phyloP scores from a whole-genome alignment of 2,329 filamentous ascomycete species.

The Claviceps pazoutovae region DNA sequence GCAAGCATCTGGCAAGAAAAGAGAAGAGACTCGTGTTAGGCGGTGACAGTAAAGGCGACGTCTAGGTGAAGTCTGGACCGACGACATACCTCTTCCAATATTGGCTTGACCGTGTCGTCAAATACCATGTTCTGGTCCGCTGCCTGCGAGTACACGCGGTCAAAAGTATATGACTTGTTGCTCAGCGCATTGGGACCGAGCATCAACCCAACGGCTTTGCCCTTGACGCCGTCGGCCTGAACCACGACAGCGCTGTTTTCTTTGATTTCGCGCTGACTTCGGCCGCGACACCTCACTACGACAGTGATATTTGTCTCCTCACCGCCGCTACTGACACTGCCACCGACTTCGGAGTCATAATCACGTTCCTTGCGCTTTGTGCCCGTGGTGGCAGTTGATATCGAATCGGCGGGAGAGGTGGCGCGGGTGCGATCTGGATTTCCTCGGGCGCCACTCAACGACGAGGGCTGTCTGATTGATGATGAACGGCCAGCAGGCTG shows the following conservation, averaged over 20 bases:
- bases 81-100: constrained; percentile 67
- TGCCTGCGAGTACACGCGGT: constrained; percentile 90
- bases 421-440: constrained; percentile 5
- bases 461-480: constrained; percentile 2
- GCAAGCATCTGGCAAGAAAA: constrained; percentile 55
- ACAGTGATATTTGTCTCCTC: constrained; percentile 97
- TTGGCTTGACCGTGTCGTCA: constrained; percentile 87
- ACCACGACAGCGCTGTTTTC: constrained; percentile 95
- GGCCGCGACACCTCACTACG: constrained; percentile 83
- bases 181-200: constrained; percentile 88
- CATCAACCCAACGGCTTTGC: constrained; percentile 68
- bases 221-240: constrained; percentile 74
- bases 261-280: constrained; percentile 80
- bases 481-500: constrained; percentile 3
- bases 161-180: constrained; percentile 94
- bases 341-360: constrained; percentile 46
- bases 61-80: neutral
- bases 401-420: constrained; percentile 50
- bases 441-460: constrained; percentile 1
- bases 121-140: constrained; percentile 91
- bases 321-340: constrained; percentile 19
- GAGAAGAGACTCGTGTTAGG: neutral
- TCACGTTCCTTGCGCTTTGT: constrained; percentile 80
- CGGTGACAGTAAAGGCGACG: neutral
- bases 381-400: constrained; percentile 37